phyloP scores from a whole-genome alignment of 129 eudicot species.

The Logfia minima region DNA sequence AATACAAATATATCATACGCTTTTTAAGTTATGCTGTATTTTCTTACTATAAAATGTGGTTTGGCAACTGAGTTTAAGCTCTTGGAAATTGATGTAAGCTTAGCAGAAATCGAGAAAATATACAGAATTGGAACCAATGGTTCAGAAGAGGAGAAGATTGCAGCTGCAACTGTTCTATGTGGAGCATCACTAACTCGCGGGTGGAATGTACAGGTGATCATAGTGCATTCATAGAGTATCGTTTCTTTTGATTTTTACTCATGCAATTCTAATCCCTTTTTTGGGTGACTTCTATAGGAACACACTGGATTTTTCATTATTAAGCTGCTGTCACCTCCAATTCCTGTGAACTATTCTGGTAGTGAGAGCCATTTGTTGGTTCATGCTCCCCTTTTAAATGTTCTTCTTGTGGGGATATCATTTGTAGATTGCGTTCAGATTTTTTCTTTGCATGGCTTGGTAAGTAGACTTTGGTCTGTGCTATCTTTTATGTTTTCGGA shows the following conservation, averaged over 20 bases:
- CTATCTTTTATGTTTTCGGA: not conserved
- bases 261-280: not conserved
- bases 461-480: slow-evolving; percentile 41
- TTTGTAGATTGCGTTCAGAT: slow-evolving; percentile 77
- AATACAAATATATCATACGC: not conserved
- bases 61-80: slow-evolving; percentile 60
- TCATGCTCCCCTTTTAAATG: slow-evolving; percentile 74
- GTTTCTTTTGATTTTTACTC: not conserved
- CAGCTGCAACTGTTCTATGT: slow-evolving; percentile 87
- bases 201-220: slow-evolving; percentile 85
- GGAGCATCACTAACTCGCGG: slow-evolving; percentile 94
- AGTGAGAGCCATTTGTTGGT: slow-evolving; percentile 76
- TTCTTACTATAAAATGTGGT: slow-evolving; percentile 30
- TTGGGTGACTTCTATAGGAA: slow-evolving; percentile 48
- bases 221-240: slow-evolving; percentile 1
- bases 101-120: slow-evolving; percentile 43
- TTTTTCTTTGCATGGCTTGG: slow-evolving; percentile 92
- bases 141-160: slow-evolving; percentile 72
- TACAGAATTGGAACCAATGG: slow-evolving; percentile 51
- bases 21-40: not conserved
- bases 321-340: slow-evolving; percentile 44
- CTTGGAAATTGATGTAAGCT: slow-evolving; percentile 58
- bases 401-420: slow-evolving; percentile 82
- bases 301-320: slow-evolving; percentile 38
- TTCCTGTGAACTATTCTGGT: slow-evolving; percentile 64